phyloP scores from a whole-genome alignment of 176 grass and related monocot species.

The Oryza punctata region DNA sequence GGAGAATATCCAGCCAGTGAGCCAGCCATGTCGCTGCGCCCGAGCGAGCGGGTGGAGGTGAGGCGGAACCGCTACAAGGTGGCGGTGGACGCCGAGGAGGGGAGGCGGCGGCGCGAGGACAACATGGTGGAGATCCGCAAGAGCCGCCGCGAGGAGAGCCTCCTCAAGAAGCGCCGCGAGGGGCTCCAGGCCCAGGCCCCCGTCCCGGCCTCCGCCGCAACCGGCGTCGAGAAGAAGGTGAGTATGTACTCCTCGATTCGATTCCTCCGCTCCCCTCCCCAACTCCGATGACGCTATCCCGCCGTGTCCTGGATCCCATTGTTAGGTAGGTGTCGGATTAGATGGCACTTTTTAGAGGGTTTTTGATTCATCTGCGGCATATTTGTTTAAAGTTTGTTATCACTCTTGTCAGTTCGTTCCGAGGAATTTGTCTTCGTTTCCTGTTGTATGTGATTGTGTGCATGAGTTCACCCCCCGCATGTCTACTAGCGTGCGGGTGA shows the following conservation, averaged over 20 bases:
- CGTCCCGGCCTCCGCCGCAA: constrained; percentile 39
- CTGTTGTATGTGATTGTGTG: not conserved
- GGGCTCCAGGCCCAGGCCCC: constrained; percentile 66
- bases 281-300: not conserved
- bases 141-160: constrained; percentile 91
- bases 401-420: not conserved
- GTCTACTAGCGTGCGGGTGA: not conserved
- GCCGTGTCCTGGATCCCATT: not conserved
- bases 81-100: constrained; percentile 91
- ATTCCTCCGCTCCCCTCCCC: not conserved
- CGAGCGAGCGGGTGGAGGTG: constrained; percentile 74
- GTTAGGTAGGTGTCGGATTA: not conserved
- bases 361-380: not conserved
- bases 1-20: not conserved
- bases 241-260: not conserved
- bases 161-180: constrained; percentile 92
- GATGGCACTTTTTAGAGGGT: not conserved
- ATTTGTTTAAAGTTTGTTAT: constrained; percentile 7
- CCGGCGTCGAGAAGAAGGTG: constrained; percentile 85
- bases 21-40: constrained; percentile 70
- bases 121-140: constrained; percentile 99
- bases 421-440: not conserved
- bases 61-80: constrained; percentile 92
- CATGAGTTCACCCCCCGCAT: not conserved
- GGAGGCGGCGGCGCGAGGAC: constrained; percentile 86